Conservation (phyloP, 257 asterid species). For the Jacaranda copaia region DNA sequence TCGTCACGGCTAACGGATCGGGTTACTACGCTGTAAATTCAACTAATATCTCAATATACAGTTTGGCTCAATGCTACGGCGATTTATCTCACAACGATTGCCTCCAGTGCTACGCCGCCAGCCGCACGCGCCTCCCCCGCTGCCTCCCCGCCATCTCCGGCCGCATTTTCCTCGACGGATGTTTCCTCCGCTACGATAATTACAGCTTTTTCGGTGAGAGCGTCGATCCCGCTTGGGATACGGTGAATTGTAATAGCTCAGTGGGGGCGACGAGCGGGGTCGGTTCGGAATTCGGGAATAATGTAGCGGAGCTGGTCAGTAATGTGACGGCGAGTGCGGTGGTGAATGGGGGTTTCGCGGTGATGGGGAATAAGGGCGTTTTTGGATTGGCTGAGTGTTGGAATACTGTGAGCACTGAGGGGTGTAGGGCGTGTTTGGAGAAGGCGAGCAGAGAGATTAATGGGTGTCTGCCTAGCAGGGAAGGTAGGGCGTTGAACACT, state of each 20-base stretch:
- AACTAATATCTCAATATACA: conserved; percentile 49
- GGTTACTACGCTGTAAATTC: conserved; percentile 47
- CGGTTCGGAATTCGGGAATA: conserved; percentile 40
- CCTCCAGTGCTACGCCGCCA: conserved; percentile 81
- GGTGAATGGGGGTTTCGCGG: conserved; percentile 53
- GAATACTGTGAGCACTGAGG: conserved; percentile 62
- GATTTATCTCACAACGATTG: conserved; percentile 77
- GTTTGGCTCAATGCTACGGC: conserved; percentile 66
- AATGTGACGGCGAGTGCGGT: conserved; percentile 59
- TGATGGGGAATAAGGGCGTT: conserved; percentile 57
- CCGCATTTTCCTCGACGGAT: conserved; percentile 81
- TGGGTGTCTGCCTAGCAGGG: conserved; percentile 69
- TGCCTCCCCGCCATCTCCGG: conserved; percentile 71
- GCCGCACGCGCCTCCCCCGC: conserved; percentile 79
- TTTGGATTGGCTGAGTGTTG: conserved; percentile 94
- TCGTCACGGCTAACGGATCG: conserved; percentile 52
- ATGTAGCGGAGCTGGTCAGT: conserved; percentile 54
- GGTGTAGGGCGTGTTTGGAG: conserved; percentile 78
- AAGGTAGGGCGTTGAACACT: conserved; percentile 81
- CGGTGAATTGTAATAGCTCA: conserved; percentile 59
- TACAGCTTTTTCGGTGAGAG: conserved; percentile 63
- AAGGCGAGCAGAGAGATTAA: conserved; percentile 63
- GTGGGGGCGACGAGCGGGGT: conserved; percentile 35
- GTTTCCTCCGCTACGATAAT: conserved; percentile 79
- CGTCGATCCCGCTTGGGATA: conserved; percentile 52